Base-by-base conservation (phyloP, 2,329 filamentous ascomycete species). In the Hypocrella siamensis region DNA sequence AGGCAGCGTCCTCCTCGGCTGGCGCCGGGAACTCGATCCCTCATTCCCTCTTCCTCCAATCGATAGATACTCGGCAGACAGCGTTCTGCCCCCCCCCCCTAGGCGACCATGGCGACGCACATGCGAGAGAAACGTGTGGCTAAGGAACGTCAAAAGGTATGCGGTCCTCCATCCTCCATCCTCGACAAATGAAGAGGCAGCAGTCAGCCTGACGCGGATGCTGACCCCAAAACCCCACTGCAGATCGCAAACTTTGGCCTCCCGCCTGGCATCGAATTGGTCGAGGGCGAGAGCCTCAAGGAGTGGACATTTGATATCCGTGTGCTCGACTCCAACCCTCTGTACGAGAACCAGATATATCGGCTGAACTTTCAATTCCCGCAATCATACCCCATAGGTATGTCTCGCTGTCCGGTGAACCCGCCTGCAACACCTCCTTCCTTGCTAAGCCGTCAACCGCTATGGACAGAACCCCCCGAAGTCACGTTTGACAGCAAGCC, bases 241-340 rank as follows among this genome's bases (percentile, higher is more conserved):
- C 38, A 75, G 70, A 70, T 75, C 40, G 56, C 61, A 31, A 65
- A 59, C 38, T 54, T 56, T 32, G 64, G 61, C 37, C 49, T 76
- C 25, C 74, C 75, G 26, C 72, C 73, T 14, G 74, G 75, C 32
- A 93, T 98, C 53, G 65, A 70, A 30, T 72, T 96, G 30, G 75
- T 92, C 35, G 81, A 92, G 29, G 78, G 85, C 52, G 75, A 93
- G 32, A 70, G 83, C 47, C 42, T 53, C 19, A 50, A 48, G 32
- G 79, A 90, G 60, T 98, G 90, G 92, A 65, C 77, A 31, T 75
- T 96, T 58, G 92, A 98, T 51, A 92, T 98, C 33, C 63, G 70
- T 42, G 88, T 98, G 32, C 70, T 96, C 26, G 90, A 96, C 54
- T 61, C 70, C 36, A 98, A 98, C 49, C 88, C 88, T 2, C 59